phyloP scores from a whole-genome alignment of 305 asterid species.

The Plantago rigida region DNA sequence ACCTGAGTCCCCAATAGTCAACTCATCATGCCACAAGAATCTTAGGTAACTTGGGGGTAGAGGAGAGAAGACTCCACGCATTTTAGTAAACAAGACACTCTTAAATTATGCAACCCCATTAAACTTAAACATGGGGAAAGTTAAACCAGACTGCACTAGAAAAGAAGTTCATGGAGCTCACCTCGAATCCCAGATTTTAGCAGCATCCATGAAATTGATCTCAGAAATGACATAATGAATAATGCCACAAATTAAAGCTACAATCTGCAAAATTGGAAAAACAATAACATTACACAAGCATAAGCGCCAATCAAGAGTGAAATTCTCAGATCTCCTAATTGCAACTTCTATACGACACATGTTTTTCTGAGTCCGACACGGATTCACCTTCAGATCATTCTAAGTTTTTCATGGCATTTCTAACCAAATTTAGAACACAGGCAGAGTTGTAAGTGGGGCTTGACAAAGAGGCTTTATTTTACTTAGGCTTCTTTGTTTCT shows the following conservation, averaged over 20 bases:
- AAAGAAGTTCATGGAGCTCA: constrained; percentile 30
- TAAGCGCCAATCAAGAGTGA: constrained; percentile 4
- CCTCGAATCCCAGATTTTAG: constrained; percentile 49
- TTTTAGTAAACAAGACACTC: not conserved
- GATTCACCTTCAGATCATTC: not conserved
- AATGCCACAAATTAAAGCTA: constrained; percentile 75
- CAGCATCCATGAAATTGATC: constrained; percentile 35
- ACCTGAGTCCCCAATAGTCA: no score
- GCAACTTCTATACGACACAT: no score
- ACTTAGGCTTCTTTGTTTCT: constrained; percentile 1
- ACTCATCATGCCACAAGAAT: no score
- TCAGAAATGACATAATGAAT: constrained; percentile 57
- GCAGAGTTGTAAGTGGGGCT: no score
- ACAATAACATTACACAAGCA: constrained; percentile 7
- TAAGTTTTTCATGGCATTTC: not conserved
- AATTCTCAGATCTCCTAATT: not conserved
- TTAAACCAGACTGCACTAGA: not conserved
- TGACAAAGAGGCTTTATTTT: not conserved
- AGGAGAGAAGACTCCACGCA: not conserved
- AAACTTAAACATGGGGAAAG: not conserved
- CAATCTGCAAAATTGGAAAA: constrained; percentile 46
- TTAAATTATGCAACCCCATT: not conserved
- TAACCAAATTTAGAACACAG: not conserved
- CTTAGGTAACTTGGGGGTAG: no score
- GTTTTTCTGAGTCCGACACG: no score